phyloP scores from a whole-genome alignment of 108 stramenopile species.

The Skeletonema potamos region DNA sequence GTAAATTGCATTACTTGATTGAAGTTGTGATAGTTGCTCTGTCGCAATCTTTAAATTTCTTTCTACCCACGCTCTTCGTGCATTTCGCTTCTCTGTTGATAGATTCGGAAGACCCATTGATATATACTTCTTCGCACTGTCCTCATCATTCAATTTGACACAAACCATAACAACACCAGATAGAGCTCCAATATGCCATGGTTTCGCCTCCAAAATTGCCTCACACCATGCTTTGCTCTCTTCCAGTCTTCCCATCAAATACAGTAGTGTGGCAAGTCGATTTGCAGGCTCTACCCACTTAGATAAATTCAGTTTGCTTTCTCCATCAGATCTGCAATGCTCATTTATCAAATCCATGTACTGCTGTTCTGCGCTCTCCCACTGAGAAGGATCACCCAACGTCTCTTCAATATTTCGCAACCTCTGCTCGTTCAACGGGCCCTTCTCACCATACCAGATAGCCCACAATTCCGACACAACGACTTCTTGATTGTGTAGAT shows the following conservation, averaged over 20 bases:
- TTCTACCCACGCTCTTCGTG: conserved; percentile 23
- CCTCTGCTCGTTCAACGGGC: conserved; percentile 23
- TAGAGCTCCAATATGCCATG: conserved; percentile 85
- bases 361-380: conserved; percentile 55
- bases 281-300: conserved; percentile 77
- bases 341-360: conserved; percentile 56
- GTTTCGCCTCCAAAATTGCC: conserved; percentile 64
- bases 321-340: conserved; percentile 33
- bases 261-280: conserved; percentile 73
- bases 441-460: conserved; percentile 37
- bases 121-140: conserved; percentile 59
- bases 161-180: conserved; percentile 72
- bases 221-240: conserved; percentile 61
- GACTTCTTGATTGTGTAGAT: conserved; percentile 1
- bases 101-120: conserved; percentile 54
- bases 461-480: conserved; percentile 27
- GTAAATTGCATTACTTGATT: neutral
- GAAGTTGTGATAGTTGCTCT: neutral
- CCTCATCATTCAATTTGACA: conserved; percentile 45
- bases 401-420: conserved; percentile 29
- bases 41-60: neutral
- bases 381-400: conserved; percentile 38
- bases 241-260: conserved; percentile 54
- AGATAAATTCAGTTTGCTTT: conserved; percentile 23
- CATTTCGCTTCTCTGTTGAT: conserved; percentile 9